phyloP scores from a whole-genome alignment of 257 asterid species.

The Lavandula angustifolia region DNA sequence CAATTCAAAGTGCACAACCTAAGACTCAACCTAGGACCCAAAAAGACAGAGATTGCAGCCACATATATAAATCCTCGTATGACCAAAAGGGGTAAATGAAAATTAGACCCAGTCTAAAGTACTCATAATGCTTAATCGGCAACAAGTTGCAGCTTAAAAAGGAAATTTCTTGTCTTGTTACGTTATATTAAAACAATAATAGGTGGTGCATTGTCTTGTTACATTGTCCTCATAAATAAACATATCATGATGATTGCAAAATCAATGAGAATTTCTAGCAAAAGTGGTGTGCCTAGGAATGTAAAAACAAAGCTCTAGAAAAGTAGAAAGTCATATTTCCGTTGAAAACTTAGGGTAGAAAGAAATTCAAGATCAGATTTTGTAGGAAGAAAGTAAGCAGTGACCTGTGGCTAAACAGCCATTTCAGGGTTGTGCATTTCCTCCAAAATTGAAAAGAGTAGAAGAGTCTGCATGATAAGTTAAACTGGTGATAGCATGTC shows the following conservation, averaged over 20 bases:
- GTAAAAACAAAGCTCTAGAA: constrained; percentile 9
- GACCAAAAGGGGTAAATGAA: neutral
- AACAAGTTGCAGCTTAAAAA: constrained; percentile 7
- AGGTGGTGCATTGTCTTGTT: neutral
- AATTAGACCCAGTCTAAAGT: neutral
- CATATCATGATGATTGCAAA: neutral
- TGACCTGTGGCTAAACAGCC: neutral
- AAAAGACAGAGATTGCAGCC: neutral
- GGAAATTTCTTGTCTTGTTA: neutral
- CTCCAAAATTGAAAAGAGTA: constrained; percentile 1
- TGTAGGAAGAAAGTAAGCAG: neutral
- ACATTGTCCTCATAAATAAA: neutral
- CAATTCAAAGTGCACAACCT: constrained; percentile 12
- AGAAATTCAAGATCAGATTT: neutral
- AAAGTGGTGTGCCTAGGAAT: constrained; percentile 20
- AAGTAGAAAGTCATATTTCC: neutral
- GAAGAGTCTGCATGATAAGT: neutral
- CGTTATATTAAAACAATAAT: neutral
- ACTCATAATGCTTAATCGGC: neutral
- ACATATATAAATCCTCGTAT: constrained; percentile 1
- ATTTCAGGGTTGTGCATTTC: neutral
- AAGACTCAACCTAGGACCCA: constrained; percentile 15
- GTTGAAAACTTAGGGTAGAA: neutral
- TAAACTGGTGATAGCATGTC: too few relatives aligned
- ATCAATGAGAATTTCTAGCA: constrained; percentile 17